phyloP scores from a whole-genome alignment of 352 stramenopile genomes.

The Globisporangium viniferum region DNA sequence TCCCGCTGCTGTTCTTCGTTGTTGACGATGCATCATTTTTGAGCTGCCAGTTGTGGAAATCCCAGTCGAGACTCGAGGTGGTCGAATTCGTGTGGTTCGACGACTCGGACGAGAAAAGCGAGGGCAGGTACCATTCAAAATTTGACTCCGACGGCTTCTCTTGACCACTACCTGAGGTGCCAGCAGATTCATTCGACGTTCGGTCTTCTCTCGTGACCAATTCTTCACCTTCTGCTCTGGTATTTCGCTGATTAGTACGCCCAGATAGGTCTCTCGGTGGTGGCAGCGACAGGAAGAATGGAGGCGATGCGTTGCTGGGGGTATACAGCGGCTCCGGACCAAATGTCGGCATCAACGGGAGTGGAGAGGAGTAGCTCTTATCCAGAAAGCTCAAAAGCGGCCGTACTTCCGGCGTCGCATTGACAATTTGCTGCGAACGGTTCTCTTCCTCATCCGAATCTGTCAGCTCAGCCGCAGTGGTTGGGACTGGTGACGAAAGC shows the following conservation, averaged over 20 bases:
- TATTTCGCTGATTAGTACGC: conserved; percentile 1
- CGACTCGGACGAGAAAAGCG: conserved; percentile 69
- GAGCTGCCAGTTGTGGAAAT: conserved; percentile 65
- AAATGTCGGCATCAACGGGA: conserved; percentile 35
- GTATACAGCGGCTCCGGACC: conserved; percentile 48
- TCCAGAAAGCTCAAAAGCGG: conserved; percentile 39
- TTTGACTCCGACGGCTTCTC: conserved; percentile 37
- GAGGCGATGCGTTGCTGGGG: conserved; percentile 19
- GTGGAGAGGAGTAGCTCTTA: conserved; percentile 27
- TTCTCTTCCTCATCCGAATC: conserved; percentile 1
- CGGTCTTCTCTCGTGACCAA: conserved; percentile 19
- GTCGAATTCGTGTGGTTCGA: conserved; percentile 49
- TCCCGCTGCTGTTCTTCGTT: neutral
- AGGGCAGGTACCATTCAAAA: conserved; percentile 75
- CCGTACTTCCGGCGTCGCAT: conserved; percentile 20
- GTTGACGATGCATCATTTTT: conserved; percentile 14
- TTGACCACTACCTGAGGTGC: conserved; percentile 6
- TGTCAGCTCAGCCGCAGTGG: neutral
- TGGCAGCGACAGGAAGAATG: conserved; percentile 58
- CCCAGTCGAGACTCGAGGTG: conserved; percentile 67
- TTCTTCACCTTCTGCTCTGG: conserved; percentile 18
- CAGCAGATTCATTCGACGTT: conserved; percentile 15
- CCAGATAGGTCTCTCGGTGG: conserved; percentile 20
- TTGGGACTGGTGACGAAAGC: neutral
- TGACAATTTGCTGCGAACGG: conserved; percentile 19